Conservation (phyloP, 176 grass and related monocot species). For the Aegilops speltoides region DNA sequence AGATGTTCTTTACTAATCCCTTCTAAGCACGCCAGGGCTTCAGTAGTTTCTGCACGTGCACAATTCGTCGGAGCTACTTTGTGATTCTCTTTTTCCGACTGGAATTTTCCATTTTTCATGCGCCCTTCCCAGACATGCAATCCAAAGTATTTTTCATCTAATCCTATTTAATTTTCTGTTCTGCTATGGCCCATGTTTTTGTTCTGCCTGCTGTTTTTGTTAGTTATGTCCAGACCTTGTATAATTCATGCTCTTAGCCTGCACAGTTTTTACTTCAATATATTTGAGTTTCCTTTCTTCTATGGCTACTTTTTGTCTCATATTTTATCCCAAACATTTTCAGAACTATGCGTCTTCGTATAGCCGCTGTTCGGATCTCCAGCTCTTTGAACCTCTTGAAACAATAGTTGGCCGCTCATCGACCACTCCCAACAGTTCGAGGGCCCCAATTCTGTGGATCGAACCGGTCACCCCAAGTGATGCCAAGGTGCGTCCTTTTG, state of each 20-base stretch:
- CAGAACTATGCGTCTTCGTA: not conserved
- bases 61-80: not conserved
- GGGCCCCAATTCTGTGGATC: not conserved
- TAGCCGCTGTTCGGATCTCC: too few relatives aligned
- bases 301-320: not conserved
- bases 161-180: not conserved
- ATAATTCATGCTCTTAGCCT: not conserved
- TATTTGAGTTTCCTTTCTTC: not conserved
- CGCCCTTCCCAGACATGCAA: too few relatives aligned
- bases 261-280: not conserved
- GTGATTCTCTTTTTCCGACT: not conserved
- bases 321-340: not conserved
- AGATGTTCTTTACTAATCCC: too few relatives aligned
- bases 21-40: not conserved
- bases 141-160: not conserved
- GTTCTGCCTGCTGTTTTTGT: not conserved
- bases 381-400: not conserved
- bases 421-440: not conserved
- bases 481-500: not conserved
- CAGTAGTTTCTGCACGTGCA: not conserved
- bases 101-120: not conserved
- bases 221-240: not conserved
- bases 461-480: not conserved
- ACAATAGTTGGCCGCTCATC: not conserved
- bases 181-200: not conserved